A percentile compares a stretch with the other conserved stretches of the same genome.
Conservation (phyloP, 495 filamentous ascomycete genomes). For the Penicillium canariense region DNA sequence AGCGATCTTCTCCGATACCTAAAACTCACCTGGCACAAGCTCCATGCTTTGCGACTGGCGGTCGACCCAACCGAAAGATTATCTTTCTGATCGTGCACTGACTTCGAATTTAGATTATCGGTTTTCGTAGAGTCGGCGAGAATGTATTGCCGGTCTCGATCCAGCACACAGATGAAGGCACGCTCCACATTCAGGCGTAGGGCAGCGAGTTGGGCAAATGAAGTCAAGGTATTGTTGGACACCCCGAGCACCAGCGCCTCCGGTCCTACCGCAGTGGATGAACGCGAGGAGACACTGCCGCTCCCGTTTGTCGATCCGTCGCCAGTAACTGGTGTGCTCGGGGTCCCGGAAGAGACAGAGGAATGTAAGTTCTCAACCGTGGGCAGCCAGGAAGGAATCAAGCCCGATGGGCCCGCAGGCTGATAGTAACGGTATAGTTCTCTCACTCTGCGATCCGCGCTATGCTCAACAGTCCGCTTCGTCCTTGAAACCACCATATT, state of each 20-base stretch:
- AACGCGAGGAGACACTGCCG: slow-evolving; percentile 11
- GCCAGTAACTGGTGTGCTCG: slow-evolving; percentile 4
- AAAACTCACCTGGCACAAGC: slow-evolving; percentile 43
- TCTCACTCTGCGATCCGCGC: slow-evolving; percentile 28
- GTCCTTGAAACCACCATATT: slow-evolving; percentile 17
- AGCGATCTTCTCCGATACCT: background rate
- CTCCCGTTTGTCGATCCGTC: slow-evolving; percentile 12
- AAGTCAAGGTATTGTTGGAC: slow-evolving; percentile 54
- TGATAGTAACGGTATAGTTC: slow-evolving; percentile 45
- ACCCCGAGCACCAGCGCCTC: slow-evolving; percentile 24
- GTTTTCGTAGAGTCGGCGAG: slow-evolving; percentile 52
- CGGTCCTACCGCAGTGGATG: slow-evolving; percentile 17
- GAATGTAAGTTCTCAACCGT: slow-evolving; percentile 9
- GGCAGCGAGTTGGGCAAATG: slow-evolving; percentile 46
- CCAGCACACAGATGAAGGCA: slow-evolving; percentile 48
- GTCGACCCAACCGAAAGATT: slow-evolving; percentile 28
- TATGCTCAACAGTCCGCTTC: slow-evolving; percentile 12
- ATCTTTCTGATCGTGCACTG: slow-evolving; percentile 32
- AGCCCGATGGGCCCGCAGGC: slow-evolving; percentile 17
- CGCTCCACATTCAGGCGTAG: slow-evolving; percentile 42
- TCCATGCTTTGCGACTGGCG: slow-evolving; percentile 39
- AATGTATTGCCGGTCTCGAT: slow-evolving; percentile 50
- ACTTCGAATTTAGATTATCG: slow-evolving; percentile 35
- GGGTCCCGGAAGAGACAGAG: slow-evolving; percentile 3
- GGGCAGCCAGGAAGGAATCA: slow-evolving; percentile 23